phyloP scores from a whole-genome alignment of 768 basidiomycete genomes.

The Kwoniella bestiolae region DNA sequence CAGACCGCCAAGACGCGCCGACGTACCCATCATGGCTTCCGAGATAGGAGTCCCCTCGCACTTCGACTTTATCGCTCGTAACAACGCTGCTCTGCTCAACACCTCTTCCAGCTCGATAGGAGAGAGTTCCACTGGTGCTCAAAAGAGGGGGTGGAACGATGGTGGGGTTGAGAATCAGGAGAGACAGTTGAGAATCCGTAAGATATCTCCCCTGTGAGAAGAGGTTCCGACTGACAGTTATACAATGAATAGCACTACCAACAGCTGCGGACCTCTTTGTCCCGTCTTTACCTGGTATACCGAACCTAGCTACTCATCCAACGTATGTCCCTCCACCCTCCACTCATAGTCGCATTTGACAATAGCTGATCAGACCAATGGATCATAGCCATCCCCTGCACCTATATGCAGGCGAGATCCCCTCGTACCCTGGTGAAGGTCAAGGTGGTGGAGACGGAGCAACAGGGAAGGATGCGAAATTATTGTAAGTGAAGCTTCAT shows the following conservation, averaged over 20 bases:
- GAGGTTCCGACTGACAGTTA: no score
- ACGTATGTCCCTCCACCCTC: slow-evolving; percentile 43
- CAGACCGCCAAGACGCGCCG: no score
- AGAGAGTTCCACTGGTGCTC: slow-evolving; percentile 9
- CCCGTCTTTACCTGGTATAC: slow-evolving; percentile 54
- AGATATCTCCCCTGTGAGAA: no score
- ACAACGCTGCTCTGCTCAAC: neutral
- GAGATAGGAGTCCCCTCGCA: neutral
- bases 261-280: slow-evolving; percentile 57
- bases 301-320: slow-evolving; percentile 53
- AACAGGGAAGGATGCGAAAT: slow-evolving; percentile 52
- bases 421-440: slow-evolving; percentile 54
- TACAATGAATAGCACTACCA: slow-evolving; percentile 37
- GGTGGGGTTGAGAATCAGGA: neutral
- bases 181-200: neutral
- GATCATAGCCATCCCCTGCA: slow-evolving; percentile 54
- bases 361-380: no score
- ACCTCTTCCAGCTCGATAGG: slow-evolving; percentile 6
- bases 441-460: slow-evolving; percentile 53
- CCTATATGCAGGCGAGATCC: slow-evolving; percentile 54
- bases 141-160: neutral
- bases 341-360: no score
- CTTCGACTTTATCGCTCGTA: slow-evolving; percentile 11
- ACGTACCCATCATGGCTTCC: neutral
- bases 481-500: slow-evolving; percentile 50